Conservation (phyloP, 2,329 filamentous ascomycete genomes). For the Claviceps capensis region DNA sequence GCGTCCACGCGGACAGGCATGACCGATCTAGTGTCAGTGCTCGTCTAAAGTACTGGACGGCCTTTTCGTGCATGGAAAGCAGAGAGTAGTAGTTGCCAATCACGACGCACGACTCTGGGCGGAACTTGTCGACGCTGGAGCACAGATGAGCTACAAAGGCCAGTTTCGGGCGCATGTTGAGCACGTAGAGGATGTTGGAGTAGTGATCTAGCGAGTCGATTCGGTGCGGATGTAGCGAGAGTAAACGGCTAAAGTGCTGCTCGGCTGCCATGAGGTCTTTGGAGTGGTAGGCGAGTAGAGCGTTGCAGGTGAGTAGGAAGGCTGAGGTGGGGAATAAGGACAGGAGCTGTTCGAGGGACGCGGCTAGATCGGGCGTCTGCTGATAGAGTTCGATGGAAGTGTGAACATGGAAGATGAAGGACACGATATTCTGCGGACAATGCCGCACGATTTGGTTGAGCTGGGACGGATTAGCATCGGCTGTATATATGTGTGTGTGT, state of each 20-base stretch:
- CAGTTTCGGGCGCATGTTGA: conserved; percentile 74
- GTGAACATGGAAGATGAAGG: conserved; percentile 86
- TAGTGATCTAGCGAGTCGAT: conserved; percentile 91
- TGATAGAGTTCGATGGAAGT: conserved; percentile 88
- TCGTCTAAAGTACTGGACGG: conserved; percentile 92
- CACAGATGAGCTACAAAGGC: conserved; percentile 88
- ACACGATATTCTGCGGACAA: conserved; percentile 81
- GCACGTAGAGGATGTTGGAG: conserved; percentile 93
- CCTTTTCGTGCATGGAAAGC: conserved; percentile 91
- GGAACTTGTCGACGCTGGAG: conserved; percentile 84
- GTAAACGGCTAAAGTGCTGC: conserved; percentile 59
- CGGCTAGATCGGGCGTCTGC: conserved; percentile 60
- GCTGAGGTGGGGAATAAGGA: conserved; percentile 76
- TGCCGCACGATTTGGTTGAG: conserved; percentile 57
- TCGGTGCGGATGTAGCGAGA: conserved; percentile 60
- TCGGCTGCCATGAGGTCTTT: conserved; percentile 63
- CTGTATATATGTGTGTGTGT: neutral
- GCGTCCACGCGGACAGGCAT: conserved; percentile 89
- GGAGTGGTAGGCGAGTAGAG: conserved; percentile 77
- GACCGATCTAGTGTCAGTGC: conserved; percentile 80
- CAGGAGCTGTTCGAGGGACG: conserved; percentile 63
- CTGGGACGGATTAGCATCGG: conserved; percentile 24
- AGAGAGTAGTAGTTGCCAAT: conserved; percentile 96
- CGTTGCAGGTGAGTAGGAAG: conserved; percentile 82
- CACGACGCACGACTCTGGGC: conserved; percentile 91